These are phyloP conservation scores for Hirschioporus abietinus DNA, from an alignment of 768 basidiomycete species.

Conservation along the genomic window DNA sequence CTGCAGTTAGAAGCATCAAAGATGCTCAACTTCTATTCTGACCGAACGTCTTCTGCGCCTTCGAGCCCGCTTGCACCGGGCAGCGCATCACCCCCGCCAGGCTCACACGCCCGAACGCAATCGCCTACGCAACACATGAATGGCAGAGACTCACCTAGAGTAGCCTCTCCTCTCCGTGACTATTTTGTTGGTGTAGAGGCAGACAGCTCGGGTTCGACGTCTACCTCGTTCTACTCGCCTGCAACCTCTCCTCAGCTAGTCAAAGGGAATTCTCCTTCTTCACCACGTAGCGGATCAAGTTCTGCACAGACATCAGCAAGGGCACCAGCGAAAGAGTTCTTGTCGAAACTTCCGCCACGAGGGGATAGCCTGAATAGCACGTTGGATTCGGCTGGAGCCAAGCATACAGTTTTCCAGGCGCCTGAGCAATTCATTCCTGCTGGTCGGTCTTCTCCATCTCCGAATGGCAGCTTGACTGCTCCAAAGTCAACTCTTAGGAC, in stretches of 20 bases:
- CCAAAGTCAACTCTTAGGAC: slow-evolving; percentile 4
- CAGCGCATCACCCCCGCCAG: slow-evolving; percentile 11
- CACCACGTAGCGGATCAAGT: background rate
- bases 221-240: slow-evolving; percentile 19
- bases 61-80: background rate
- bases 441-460: background rate
- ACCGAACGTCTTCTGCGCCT: background rate
- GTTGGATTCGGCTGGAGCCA: background rate
- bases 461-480: background rate
- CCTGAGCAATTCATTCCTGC: background rate
- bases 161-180: slow-evolving; percentile 15
- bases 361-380: background rate
- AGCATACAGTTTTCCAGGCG: background rate
- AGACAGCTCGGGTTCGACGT: slow-evolving; percentile 17
- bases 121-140: slow-evolving; percentile 24
- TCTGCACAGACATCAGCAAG: slow-evolving; percentile 1
- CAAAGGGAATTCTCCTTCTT: background rate
- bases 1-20: slow-evolving; percentile 27
- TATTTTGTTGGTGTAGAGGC: background rate
- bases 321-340: background rate
- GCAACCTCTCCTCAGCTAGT: background rate
- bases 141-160: slow-evolving; percentile 21
- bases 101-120: slow-evolving; percentile 15
- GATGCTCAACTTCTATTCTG: background rate
- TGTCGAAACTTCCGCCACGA: background rate